These are phyloP conservation scores for Cordia subcordata DNA, from an alignment of 257 asterid species.

Conservation along the genomic window DNA sequence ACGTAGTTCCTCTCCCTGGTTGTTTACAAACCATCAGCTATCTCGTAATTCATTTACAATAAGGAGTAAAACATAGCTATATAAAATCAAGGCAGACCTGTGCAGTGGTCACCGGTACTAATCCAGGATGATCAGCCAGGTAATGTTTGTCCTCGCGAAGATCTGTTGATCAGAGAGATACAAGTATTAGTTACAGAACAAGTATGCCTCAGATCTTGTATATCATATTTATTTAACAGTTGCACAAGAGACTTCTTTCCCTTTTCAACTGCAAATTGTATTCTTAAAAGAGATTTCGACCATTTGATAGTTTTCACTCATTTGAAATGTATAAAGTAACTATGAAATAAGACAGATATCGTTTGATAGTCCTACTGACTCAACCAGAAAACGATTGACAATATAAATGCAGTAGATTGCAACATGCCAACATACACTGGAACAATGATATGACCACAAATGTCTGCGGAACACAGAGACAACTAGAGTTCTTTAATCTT, in stretches of 20 bases:
- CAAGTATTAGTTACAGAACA: conserved; percentile 3
- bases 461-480: background rate
- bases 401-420: too few species aligned
- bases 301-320: too few species aligned
- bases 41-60: background rate
- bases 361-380: too few species aligned
- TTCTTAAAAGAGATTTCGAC: background rate
- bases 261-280: background rate
- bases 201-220: background rate
- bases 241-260: background rate
- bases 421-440: too few species aligned
- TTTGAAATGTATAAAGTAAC: too few species aligned
- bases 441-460: background rate
- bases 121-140: conserved; percentile 93
- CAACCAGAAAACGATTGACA: too few species aligned
- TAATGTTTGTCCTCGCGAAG: conserved; percentile 92
- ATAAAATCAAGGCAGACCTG: conserved; percentile 47
- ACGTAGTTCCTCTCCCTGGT: conserved; percentile 95
- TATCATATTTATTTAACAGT: background rate
- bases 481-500: background rate
- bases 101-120: conserved; percentile 68
- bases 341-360: too few species aligned
- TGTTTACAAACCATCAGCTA: conserved; percentile 6
- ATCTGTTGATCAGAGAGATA: conserved; percentile 36
- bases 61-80: background rate